phyloP scores from a whole-genome alignment of 2,329 filamentous ascomycete species.

The Claviceps spartinae region DNA sequence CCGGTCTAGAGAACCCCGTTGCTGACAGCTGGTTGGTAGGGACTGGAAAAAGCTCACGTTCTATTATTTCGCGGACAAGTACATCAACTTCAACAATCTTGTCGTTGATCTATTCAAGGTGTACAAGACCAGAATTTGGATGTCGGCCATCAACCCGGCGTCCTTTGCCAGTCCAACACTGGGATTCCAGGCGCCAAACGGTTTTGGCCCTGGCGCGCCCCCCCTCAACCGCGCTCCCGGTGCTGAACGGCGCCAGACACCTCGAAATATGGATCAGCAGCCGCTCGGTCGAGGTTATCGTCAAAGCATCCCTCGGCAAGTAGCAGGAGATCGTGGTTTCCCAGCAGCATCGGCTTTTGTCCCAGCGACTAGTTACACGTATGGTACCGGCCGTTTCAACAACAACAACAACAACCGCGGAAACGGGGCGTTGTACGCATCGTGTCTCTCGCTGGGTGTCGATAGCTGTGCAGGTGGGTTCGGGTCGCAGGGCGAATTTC shows the following conservation, averaged over 20 bases:
- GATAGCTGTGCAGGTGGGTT: constrained; percentile 19
- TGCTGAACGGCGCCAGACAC: constrained; percentile 35
- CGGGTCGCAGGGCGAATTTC: constrained; percentile 29
- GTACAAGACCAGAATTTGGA: constrained; percentile 98
- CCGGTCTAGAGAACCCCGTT: not conserved
- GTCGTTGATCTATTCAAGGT: constrained; percentile 98
- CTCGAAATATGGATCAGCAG: constrained; percentile 23
- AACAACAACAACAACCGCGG: constrained; percentile 14
- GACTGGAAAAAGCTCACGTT: constrained; percentile 99
- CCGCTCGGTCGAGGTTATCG: constrained; percentile 29
- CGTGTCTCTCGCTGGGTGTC: constrained; percentile 14
- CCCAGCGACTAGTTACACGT: constrained; percentile 23
- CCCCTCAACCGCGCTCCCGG: constrained; percentile 35
- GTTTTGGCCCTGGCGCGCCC: constrained; percentile 53
- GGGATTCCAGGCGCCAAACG: constrained; percentile 55
- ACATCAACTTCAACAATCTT: constrained; percentile 97
- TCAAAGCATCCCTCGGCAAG: constrained; percentile 27
- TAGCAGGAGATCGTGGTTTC: constrained; percentile 28
- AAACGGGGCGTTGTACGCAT: constrained; percentile 15
- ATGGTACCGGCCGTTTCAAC: constrained; percentile 19
- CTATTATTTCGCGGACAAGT: constrained; percentile 95
- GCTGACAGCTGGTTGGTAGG: constrained; percentile 35
- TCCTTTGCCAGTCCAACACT: constrained; percentile 75
- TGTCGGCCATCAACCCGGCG: constrained; percentile 96
- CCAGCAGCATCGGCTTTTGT: constrained; percentile 21